Percentiles rank a stretch among this genome's conserved stretches.
Evolutionary conservation across 2,329 filamentous ascomycete species (phyloP).

Genomic region (Monosporascus sp.): DNA sequence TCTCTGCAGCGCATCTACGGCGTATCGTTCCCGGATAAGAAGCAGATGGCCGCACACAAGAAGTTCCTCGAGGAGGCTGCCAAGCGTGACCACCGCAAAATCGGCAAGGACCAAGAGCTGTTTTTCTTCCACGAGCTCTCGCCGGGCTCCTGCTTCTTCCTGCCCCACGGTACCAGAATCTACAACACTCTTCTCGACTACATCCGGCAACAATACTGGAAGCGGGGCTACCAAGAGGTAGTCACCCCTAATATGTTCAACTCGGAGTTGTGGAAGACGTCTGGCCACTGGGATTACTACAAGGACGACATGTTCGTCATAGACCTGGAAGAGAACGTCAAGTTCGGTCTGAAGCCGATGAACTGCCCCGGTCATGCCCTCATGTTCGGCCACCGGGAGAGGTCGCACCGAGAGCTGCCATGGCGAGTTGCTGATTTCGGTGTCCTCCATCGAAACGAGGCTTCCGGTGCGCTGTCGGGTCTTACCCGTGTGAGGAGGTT

Average conservation of each 20-base stretch:
- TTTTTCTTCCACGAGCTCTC: conserved; percentile 95
- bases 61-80: conserved; percentile 97
- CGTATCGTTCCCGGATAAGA: conserved; percentile 94
- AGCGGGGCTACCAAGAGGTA: conserved; percentile 90
- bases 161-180: conserved; percentile 88
- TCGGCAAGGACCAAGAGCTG: conserved; percentile 91
- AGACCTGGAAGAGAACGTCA: conserved; percentile 54
- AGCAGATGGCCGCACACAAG: conserved; percentile 86
- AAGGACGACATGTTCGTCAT: conserved; percentile 90
- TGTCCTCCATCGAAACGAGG: conserved; percentile 79
- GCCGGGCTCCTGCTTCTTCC: conserved; percentile 88
- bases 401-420: conserved; percentile 75
- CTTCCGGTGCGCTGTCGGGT: conserved; percentile 74
- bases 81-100: conserved; percentile 90
- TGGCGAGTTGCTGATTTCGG: conserved; percentile 85
- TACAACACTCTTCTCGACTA: conserved; percentile 84
- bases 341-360: conserved; percentile 87
- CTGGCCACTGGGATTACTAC: conserved; percentile 91
- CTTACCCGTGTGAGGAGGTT: conserved; percentile 81
- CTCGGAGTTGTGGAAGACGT: conserved; percentile 85
- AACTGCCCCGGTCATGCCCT: conserved; percentile 88
- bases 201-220: conserved; percentile 83
- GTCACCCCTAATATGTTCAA: conserved; percentile 97
- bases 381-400: conserved; percentile 68
- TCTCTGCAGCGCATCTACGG: conserved; percentile 95